Evolutionary conservation across 805 yeast species (phyloP), one percentile per base, ranked within the genome.

Genomic region (Wickerhamiella domercqiae): DNA sequence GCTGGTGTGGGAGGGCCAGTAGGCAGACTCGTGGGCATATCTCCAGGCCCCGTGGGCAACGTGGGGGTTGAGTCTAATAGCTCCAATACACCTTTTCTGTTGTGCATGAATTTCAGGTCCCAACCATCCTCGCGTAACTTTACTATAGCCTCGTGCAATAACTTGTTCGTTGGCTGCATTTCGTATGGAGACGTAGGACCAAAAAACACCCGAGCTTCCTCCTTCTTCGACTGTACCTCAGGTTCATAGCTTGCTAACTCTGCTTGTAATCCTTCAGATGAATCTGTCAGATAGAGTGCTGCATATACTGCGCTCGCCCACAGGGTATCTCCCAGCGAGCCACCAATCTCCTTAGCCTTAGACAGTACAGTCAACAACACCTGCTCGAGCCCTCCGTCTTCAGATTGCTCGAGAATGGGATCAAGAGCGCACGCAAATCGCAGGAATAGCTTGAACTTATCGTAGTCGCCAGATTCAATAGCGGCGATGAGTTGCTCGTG

Each of bases 401-500:
- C n/a, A 19, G 68, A 3, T 29, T 44, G 71, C 3, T 59, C 55
- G 35, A 82, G 57, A 22, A 83, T 69, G 3, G 83, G 40, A n/a
- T 34, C 78, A 44, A 84, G 59, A 3, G 76, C 56, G 0, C 83
- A 73, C 45, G 82, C 60, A 45, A 84, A 74, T 50, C 94, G 71
- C 41, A 82, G 50, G 13, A 75, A 58, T 9, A 79, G 63, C 56
- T 87, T 86, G 44, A 81, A 54, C 45, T 72, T 71, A 43, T 76
- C 76, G 73, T 82, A 79, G 15, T 51, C 47, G 17, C 58, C 57
- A 11, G 53, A 49, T 5, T 69, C 66, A 35, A 82, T 55, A 32
- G 73, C 62, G 16, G 60, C 64, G 48, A 79, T 80, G 14, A 76
- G 62, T 49, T 71, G 69, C 19, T 68, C 66, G 46, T 78, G 84